Base-by-base conservation (phyloP, 2,329 filamentous ascomycete genomes). In the Dothistroma pini region DNA sequence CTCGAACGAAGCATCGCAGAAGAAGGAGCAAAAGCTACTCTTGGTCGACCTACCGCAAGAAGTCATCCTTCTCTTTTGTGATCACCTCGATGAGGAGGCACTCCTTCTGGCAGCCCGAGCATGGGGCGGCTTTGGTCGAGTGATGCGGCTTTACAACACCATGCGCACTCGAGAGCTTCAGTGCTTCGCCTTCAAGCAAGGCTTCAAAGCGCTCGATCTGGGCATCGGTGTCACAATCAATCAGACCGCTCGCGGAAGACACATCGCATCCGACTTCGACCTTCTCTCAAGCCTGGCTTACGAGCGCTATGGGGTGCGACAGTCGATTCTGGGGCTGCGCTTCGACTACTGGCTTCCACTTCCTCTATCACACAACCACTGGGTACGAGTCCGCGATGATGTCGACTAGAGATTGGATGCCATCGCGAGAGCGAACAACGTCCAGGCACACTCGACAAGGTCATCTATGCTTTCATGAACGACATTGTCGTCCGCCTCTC, bases 381-480 rank as follows among this genome's bases (percentile, higher is more conserved):
- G 67, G 67, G 49, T 22, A 16, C 56, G 62, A n/a, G 65, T 65
- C 11, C 58, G 51, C 16, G 52, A 34, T 8, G 38, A 54, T 12
- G 38, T 57, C 31, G 32, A 58, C 10, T 38, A 58, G 2, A 55
- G 51, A 16, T 31, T 66, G 16, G 56, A 49, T 14, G 32, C 9
- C 10, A 63, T 69, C 32, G 56, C 54, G 11, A 35, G 16, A 4
- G n/a, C 21, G 6, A 54, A 56, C 1, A 34, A 44, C 4, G 34
- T 64, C 34, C 41, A 54, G 2, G 62, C 12, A 54, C 56, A 10
- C 38, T 50, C 19, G 63, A 66, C 31, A 61, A 66, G 14, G 63
- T 66, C 41, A 54, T 68, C 29, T 67, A 66, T 54, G 53, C 58
- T 14, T 64, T 69, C 58, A 67, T 68, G 66, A 69, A 67, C 57